These are phyloP conservation scores for Ganoderma sinense DNA, from an alignment of 1,284 basidiomycete genomes.

Conservation along the genomic window DNA sequence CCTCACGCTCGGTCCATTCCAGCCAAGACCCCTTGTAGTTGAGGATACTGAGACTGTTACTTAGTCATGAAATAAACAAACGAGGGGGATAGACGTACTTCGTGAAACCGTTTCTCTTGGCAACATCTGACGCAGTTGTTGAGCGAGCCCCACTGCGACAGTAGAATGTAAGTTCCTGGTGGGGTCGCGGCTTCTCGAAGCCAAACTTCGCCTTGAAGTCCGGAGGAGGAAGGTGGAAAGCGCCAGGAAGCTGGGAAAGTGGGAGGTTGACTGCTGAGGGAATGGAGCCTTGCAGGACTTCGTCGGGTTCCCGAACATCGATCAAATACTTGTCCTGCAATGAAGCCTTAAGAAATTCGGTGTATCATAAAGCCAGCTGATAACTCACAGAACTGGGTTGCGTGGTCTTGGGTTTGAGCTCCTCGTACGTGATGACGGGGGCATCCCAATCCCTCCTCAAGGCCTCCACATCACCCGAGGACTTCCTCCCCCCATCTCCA, in stretches of 20 bases:
- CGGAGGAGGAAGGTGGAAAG: constrained; percentile 68
- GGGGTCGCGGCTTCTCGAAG: constrained; percentile 81
- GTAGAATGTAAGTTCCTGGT: constrained; percentile 92
- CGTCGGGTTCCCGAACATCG: constrained; percentile 94
- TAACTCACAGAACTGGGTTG: constrained; percentile 80
- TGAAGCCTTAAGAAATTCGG: neutral
- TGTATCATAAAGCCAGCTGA: neutral
- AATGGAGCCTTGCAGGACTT: constrained; percentile 94
- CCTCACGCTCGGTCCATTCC: constrained; percentile 85
- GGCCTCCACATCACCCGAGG: constrained; percentile 52
- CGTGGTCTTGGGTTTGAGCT: constrained; percentile 85
- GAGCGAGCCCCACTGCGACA: constrained; percentile 93
- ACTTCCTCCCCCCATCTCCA: constrained; percentile 45
- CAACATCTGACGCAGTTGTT: constrained; percentile 85
- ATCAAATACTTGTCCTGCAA: constrained; percentile 82
- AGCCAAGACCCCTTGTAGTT: constrained; percentile 96
- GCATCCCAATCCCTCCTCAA: constrained; percentile 75
- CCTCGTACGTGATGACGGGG: constrained; percentile 78
- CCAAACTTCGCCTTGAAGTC: constrained; percentile 79
- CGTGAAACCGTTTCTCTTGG: constrained; percentile 84
- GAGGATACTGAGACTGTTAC: constrained; percentile 59
- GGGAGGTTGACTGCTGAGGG: constrained; percentile 96
- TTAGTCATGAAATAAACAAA: neutral
- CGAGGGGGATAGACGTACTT: constrained; percentile 60
- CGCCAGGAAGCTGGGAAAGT: constrained; percentile 78